These are phyloP conservation scores for Pulveroboletus frians DNA, from an alignment of 768 basidiomycete genomes.

Conservation along the genomic window DNA sequence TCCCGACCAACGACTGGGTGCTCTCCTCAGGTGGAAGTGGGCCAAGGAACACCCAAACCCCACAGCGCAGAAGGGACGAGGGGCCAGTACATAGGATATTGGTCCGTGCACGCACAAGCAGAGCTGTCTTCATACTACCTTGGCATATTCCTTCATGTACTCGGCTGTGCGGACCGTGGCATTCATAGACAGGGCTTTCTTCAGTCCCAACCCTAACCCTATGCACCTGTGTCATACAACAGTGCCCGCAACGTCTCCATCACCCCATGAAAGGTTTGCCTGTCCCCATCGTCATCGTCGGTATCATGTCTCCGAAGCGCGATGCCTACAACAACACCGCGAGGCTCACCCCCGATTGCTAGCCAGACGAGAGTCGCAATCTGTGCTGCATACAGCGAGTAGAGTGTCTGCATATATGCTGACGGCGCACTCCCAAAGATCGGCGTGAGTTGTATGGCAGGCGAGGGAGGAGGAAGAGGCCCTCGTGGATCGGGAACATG, in stretches of 20 bases:
- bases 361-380: conserved; percentile 82
- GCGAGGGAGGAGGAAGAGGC: conserved; percentile 53
- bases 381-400: conserved; percentile 81
- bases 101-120: conserved; percentile 22
- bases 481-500: conserved; percentile 31
- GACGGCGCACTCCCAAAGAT: conserved; percentile 74
- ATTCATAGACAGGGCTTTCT: too few relatives aligned
- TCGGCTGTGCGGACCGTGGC: conserved; percentile 52
- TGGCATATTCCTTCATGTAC: conserved; percentile 48
- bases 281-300: conserved; percentile 33
- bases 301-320: conserved; percentile 43
- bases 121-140: conserved; percentile 52
- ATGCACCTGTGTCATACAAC: conserved; percentile 15
- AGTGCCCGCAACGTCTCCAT: conserved; percentile 44
- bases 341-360: conserved; percentile 41
- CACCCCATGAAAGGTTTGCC: conserved; percentile 42
- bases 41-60: conserved; percentile 25
- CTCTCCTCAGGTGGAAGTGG: conserved; percentile 67
- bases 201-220: conserved; percentile 28
- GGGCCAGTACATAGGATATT: neutral
- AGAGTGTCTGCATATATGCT: conserved; percentile 61
- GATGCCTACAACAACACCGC: conserved; percentile 70
- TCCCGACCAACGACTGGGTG: conserved; percentile 47
- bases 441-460: conserved; percentile 70
- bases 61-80: neutral